These are phyloP conservation scores for Xylariales sp. DNA, from an alignment of 2,329 filamentous ascomycete genomes.

Conservation along the genomic window DNA sequence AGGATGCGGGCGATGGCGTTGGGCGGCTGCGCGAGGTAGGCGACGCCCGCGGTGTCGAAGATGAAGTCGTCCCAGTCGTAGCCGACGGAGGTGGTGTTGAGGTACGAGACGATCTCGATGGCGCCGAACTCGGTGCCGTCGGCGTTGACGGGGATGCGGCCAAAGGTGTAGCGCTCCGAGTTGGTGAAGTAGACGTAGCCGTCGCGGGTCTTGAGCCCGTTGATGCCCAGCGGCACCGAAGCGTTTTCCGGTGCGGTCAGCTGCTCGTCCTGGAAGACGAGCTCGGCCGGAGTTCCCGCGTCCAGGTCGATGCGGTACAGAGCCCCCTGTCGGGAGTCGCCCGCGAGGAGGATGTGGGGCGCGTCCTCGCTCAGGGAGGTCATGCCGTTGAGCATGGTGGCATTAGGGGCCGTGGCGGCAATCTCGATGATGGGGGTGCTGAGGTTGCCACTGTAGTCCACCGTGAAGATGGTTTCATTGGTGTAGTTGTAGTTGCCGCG, in stretches of 20 bases:
- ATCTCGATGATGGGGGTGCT: conserved; percentile 5
- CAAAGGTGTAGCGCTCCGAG: conserved; percentile 6
- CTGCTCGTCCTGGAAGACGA: conserved; percentile 4
- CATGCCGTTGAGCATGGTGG: conserved; percentile 11
- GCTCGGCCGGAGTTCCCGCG: conserved; percentile 4
- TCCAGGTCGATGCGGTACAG: conserved; percentile 9
- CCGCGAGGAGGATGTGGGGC: conserved; percentile 7
- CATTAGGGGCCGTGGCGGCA: conserved; percentile 9
- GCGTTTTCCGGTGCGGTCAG: conserved; percentile 3
- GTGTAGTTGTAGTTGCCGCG: conserved; percentile 9
- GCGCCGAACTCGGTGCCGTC: conserved; percentile 1
- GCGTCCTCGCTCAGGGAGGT: conserved; percentile 7
- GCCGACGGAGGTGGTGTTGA: not conserved
- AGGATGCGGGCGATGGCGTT: not conserved
- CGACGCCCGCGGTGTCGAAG: not conserved
- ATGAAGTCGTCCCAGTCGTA: conserved; percentile 5
- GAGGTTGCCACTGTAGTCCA: conserved; percentile 8
- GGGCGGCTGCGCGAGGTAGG: conserved; percentile 1
- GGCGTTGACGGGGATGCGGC: conserved; percentile 7
- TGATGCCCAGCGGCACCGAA: conserved; percentile 6
- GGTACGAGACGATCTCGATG: not conserved
- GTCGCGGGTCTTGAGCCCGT: conserved; percentile 9
- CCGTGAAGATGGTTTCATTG: conserved; percentile 12
- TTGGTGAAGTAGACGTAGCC: conserved; percentile 11
- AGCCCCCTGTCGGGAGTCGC: conserved; percentile 8